phyloP scores from a whole-genome alignment of 140 eudicot species.

The Erigeron philadelphicus region DNA sequence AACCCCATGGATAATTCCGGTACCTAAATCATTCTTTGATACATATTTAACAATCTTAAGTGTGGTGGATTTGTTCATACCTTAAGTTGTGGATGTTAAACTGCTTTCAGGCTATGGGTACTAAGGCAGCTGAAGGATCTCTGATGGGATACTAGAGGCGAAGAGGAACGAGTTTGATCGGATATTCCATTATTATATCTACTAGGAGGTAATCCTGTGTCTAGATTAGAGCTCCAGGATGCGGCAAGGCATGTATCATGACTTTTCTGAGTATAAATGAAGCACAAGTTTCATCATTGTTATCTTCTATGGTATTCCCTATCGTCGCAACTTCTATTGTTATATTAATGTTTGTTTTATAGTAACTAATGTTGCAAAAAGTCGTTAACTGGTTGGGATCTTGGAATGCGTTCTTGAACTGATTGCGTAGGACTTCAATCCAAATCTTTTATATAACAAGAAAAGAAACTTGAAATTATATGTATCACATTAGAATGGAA shows the following conservation, averaged over 20 bases:
- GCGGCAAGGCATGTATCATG: constrained; percentile 6
- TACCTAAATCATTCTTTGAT: constrained; percentile 6
- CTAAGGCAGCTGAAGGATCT: constrained; percentile 20
- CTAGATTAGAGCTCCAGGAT: background rate
- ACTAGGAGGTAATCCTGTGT: background rate
- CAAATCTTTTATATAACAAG: too few relatives aligned
- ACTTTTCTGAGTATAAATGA: constrained; percentile 8
- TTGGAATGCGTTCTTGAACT: too few relatives aligned
- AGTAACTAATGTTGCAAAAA: too few relatives aligned
- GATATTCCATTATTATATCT: background rate
- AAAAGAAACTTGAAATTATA: too few relatives aligned
- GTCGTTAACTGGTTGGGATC: too few relatives aligned
- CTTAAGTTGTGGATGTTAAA: background rate
- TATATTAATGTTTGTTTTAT: background rate
- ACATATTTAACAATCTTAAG: background rate
- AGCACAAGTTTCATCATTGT: background rate
- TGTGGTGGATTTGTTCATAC: background rate
- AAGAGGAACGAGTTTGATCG: background rate
- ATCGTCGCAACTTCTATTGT: background rate
- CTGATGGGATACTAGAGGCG: background rate
- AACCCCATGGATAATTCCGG: constrained; percentile 93
- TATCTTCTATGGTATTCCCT: background rate
- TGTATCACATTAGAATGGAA: too few relatives aligned
- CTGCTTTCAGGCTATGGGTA: constrained; percentile 40
- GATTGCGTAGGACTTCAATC: too few relatives aligned